Evolutionary conservation across 257 asterid species (phyloP).

Genomic region (Solanum piurae): DNA sequence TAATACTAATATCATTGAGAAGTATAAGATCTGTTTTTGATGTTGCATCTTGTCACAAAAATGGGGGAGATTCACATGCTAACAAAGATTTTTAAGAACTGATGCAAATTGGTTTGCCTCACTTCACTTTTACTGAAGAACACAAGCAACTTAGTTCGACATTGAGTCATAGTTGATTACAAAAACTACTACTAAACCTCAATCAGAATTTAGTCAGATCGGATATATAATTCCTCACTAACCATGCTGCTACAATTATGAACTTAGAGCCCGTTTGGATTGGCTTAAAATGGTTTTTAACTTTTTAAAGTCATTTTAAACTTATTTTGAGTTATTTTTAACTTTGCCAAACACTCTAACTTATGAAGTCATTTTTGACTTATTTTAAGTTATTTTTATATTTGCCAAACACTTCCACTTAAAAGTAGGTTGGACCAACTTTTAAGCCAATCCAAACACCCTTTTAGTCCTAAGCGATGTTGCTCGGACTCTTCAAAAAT

Average conservation of each 20-base stretch:
- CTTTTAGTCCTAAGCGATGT: neutral
- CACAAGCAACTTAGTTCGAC: neutral
- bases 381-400: too few species aligned
- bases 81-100: neutral
- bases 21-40: neutral
- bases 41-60: neutral
- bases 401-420: neutral
- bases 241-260: neutral
- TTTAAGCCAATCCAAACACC: too few species aligned
- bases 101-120: neutral
- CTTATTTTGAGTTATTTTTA: neutral
- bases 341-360: neutral
- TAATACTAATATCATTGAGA: slow-evolving; percentile 11
- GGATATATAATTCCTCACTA: neutral
- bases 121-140: neutral
- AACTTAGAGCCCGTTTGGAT: neutral
- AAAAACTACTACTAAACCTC: neutral
- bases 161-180: neutral
- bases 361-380: neutral
- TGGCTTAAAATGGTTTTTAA: neutral
- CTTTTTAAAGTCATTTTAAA: neutral
- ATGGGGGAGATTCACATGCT: neutral
- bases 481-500: neutral
- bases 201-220: neutral
- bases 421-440: too few species aligned